phyloP scores from a whole-genome alignment of 768 basidiomycete species.

The Strobilomyces echinocephalus region DNA sequence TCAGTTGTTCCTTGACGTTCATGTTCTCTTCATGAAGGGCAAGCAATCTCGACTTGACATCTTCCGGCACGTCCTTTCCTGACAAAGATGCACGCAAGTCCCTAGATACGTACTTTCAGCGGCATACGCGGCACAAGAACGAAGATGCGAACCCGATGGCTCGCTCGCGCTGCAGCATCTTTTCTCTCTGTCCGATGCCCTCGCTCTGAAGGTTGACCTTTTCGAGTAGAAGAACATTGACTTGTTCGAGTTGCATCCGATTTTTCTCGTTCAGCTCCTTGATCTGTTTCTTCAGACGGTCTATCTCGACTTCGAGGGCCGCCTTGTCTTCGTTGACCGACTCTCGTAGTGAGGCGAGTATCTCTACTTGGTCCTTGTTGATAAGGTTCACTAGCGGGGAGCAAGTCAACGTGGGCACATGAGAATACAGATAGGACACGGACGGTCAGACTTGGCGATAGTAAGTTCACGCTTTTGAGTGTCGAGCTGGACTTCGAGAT shows the following conservation, averaged over 20 bases:
- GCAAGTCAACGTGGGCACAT: conserved; percentile 2
- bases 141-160: conserved; percentile 63
- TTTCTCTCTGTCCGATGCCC: conserved; percentile 85
- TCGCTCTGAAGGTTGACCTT: conserved; percentile 89
- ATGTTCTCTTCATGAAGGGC: conserved; percentile 76
- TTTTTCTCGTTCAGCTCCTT: conserved; percentile 77
- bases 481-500: conserved; percentile 67
- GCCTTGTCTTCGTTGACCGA: conserved; percentile 87
- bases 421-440: conserved; percentile 23
- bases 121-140: not conserved
- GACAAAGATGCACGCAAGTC: conserved; percentile 74
- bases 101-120: conserved; percentile 35
- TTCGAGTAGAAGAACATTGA: conserved; percentile 80
- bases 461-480: conserved; percentile 62
- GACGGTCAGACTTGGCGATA: conserved; percentile 82
- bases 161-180: conserved; percentile 79
- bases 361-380: conserved; percentile 90
- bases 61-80: conserved; percentile 77
- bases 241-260: conserved; percentile 85
- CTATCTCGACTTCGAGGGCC: conserved; percentile 64
- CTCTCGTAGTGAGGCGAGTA: conserved; percentile 78
- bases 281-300: conserved; percentile 59
- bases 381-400: conserved; percentile 70
- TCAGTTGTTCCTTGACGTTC: conserved; percentile 63
- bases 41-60: conserved; percentile 70